These are phyloP conservation scores for Phoenix dactylifera DNA, from an alignment of 176 grass and related monocot species.

Conservation along the genomic window DNA sequence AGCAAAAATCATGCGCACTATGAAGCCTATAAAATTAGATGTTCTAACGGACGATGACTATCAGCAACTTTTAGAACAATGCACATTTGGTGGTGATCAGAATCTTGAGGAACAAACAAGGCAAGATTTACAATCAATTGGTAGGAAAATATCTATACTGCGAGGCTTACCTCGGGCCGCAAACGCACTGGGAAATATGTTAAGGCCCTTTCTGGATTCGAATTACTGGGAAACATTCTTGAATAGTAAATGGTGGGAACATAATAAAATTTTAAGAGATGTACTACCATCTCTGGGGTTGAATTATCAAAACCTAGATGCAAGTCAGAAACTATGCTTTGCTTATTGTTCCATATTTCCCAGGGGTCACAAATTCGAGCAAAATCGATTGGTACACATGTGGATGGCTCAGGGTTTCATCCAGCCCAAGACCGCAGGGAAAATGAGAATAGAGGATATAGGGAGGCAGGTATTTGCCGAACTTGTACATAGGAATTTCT, in stretches of 20 bases:
- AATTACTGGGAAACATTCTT: constrained; percentile 18
- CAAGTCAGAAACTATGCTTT: constrained; percentile 29
- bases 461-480: constrained; percentile 1
- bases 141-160: constrained; percentile 16
- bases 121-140: constrained; percentile 9
- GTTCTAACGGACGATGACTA: constrained; percentile 3
- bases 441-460: background rate
- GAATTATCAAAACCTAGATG: constrained; percentile 21
- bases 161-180: constrained; percentile 11
- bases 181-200: constrained; percentile 19
- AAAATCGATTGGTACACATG: constrained; percentile 34
- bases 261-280: background rate
- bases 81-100: background rate
- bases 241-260: constrained; percentile 30
- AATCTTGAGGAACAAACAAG: constrained; percentile 6
- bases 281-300: constrained; percentile 24
- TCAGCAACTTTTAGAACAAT: constrained; percentile 18
- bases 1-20: constrained; percentile 15
- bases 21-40: constrained; percentile 15
- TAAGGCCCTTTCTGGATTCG: constrained; percentile 8
- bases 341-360: constrained; percentile 40
- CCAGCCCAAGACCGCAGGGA: background rate
- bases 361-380: constrained; percentile 22
- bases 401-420: constrained; percentile 37
- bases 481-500: constrained; percentile 4